Evolutionary conservation across 108 stramenopile genomes (phyloP).

Genomic region (Cylindrotheca fusiformis): DNA sequence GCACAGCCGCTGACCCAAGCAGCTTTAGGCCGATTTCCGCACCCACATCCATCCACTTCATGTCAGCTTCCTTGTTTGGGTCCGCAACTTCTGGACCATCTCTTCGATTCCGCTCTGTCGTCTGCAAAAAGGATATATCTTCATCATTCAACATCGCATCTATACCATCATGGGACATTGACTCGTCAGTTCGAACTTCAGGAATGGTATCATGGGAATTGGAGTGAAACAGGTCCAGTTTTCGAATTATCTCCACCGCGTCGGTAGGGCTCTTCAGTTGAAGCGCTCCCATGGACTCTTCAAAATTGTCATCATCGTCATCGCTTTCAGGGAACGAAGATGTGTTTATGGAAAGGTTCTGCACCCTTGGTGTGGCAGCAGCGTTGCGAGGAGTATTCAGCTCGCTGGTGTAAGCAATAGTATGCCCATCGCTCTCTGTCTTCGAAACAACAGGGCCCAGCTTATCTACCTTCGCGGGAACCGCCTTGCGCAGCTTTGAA

Average conservation of each 20-base stretch:
- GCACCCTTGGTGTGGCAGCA: neutral
- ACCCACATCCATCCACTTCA: constrained; percentile 77
- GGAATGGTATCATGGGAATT: neutral
- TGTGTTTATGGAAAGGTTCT: neutral
- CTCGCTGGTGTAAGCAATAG: neutral
- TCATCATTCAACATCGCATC: neutral
- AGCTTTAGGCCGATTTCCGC: constrained; percentile 77
- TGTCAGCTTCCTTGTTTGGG: constrained; percentile 17
- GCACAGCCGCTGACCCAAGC: constrained; percentile 64
- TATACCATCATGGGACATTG: neutral
- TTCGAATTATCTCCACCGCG: neutral
- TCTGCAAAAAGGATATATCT: neutral
- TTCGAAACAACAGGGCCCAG: neutral
- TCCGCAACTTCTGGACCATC: neutral
- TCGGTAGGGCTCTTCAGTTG: neutral
- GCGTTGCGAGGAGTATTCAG: neutral
- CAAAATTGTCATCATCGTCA: neutral
- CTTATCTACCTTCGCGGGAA: neutral
- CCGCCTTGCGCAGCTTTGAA: constrained; percentile 12
- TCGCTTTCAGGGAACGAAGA: neutral
- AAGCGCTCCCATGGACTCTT: constrained; percentile 2
- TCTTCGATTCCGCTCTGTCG: neutral
- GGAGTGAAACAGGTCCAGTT: neutral
- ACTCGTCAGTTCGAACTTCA: neutral
- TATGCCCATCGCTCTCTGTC: neutral